A percentile compares a stretch with the other conserved stretches of the same genome.
Conservation (phyloP, 2,329 filamentous ascomycete genomes). For the Fusarium fujikuroi region DNA sequence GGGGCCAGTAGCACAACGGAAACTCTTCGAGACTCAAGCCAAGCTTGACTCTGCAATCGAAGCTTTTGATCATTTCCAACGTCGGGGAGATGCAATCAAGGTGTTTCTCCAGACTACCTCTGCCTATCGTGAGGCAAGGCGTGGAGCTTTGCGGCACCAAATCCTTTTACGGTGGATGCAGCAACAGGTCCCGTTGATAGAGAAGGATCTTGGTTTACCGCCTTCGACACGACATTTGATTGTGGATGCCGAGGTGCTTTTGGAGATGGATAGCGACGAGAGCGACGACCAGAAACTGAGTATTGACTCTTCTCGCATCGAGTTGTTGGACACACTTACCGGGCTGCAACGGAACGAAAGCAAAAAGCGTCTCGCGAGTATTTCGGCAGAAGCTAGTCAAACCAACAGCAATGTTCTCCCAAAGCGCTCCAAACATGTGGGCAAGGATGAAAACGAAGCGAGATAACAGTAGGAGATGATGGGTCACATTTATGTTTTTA, state of each 20-base stretch:
- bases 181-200: constrained; percentile 32
- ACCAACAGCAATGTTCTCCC: neutral
- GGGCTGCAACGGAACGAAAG: constrained; percentile 7
- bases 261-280: constrained; percentile 11
- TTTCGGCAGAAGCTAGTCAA: neutral
- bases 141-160: constrained; percentile 26
- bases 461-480: neutral
- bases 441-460: neutral
- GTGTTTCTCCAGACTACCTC: constrained; percentile 12
- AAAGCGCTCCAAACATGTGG: constrained; percentile 18
- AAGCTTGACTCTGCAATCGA: constrained; percentile 29
- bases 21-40: constrained; percentile 22
- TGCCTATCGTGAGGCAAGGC: constrained; percentile 23
- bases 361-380: constrained; percentile 27
- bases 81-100: constrained; percentile 15
- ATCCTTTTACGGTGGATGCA: constrained; percentile 35
- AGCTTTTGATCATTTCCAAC: constrained; percentile 23
- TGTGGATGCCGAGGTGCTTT: neutral
- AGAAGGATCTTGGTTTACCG: constrained; percentile 23
- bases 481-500: neutral
- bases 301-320: neutral
- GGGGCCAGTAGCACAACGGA: constrained; percentile 10
- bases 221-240: neutral
- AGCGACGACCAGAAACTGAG: constrained; percentile 1
- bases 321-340: neutral